Conservation (phyloP, 208 protist genomes). For the Leishmania lainsoni region DNA sequence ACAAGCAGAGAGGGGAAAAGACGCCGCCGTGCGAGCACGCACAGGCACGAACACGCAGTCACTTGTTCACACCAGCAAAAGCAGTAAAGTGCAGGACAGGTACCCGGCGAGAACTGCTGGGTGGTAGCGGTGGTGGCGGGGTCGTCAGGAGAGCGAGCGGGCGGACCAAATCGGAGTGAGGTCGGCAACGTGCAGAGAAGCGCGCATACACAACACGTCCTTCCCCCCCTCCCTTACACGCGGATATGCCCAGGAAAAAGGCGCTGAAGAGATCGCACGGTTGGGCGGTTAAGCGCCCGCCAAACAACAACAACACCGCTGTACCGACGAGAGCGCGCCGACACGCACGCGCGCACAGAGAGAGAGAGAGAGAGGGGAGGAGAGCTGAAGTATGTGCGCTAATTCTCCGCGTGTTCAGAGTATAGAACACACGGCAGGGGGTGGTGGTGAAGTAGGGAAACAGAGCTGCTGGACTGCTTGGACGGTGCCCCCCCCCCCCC, state of each 20-base stretch:
- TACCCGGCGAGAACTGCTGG: background rate
- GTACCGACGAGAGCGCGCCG: background rate
- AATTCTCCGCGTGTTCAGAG: background rate
- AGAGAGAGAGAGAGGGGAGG: background rate
- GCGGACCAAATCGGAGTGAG: slow-evolving; percentile 5
- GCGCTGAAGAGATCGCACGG: background rate
- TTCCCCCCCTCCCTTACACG: background rate
- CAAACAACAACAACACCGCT: background rate
- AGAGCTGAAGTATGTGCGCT: background rate
- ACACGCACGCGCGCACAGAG: background rate
- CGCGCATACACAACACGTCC: background rate
- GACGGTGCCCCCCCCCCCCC: background rate
- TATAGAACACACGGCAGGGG: too few relatives aligned
- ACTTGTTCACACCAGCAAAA: too few relatives aligned
- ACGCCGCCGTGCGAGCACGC: too few relatives aligned
- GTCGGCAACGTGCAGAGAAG: slow-evolving; percentile 9
- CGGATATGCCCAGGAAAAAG: background rate
- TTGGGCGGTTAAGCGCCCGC: background rate
- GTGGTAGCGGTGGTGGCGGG: background rate
- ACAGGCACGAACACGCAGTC: too few relatives aligned
- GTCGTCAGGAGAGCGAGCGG: background rate
- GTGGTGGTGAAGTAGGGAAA: background rate
- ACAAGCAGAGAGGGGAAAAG: too few relatives aligned
- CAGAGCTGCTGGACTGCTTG: background rate
- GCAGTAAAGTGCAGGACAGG: too few relatives aligned